Conservation (phyloP, 148 eudicot genomes). For the Rhododendron williamsianum region DNA sequence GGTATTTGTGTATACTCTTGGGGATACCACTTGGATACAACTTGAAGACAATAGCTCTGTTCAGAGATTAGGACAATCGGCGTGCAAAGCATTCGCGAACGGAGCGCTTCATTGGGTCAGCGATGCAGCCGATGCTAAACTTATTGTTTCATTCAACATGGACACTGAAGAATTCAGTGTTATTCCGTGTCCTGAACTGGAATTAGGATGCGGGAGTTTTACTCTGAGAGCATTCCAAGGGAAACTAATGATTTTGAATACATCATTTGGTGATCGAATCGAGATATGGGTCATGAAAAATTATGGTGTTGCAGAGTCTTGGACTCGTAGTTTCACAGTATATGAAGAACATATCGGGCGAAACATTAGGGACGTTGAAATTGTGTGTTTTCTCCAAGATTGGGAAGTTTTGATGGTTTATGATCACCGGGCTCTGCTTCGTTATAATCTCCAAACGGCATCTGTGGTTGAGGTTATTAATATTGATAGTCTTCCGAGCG, state of each 20-base stretch:
- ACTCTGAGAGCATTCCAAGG: not conserved
- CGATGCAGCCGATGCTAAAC: not conserved
- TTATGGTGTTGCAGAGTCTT: not conserved
- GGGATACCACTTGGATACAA: not conserved
- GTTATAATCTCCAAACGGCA: not conserved
- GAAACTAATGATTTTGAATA: not conserved
- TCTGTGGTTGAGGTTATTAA: not conserved
- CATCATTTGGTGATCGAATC: not conserved
- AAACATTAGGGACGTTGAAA: not conserved
- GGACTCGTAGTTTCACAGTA: not conserved
- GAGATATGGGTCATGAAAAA: not conserved
- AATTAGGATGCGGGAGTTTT: not conserved
- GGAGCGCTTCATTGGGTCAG: constrained; percentile 2
- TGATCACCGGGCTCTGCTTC: not conserved
- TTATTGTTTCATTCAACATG: not conserved
- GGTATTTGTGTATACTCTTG: not conserved
- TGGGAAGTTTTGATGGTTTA: not conserved
- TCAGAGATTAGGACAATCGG: not conserved
- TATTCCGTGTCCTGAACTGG: not conserved
- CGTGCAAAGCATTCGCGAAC: not conserved
- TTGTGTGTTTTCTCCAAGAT: not conserved
- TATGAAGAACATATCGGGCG: not conserved
- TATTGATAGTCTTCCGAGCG: not conserved
- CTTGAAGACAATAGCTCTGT: not conserved
- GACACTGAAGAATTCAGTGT: not conserved